phyloP scores from a whole-genome alignment of 352 stramenopile genomes.

The Phytopythium ostracodes region DNA sequence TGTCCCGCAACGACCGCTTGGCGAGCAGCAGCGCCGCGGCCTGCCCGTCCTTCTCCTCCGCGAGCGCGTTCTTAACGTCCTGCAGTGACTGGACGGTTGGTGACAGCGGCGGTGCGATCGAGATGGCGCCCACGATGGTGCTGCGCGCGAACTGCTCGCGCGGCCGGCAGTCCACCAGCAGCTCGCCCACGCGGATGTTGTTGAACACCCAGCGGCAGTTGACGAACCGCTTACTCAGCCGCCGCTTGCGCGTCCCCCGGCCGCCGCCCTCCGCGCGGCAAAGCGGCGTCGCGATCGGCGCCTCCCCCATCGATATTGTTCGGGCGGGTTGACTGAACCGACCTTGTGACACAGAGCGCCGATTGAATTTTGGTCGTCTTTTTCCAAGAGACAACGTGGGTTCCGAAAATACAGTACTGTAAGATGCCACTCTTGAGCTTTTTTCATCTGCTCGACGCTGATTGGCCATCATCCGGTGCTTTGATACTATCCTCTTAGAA shows the following conservation, averaged over 20 bases:
- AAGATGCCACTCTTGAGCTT: neutral
- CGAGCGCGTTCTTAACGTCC: constrained; percentile 14
- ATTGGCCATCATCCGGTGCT: neutral
- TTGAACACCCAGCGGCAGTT: constrained; percentile 72
- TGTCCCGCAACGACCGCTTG: constrained; percentile 42
- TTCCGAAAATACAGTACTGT: too few species aligned
- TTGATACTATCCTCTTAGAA: neutral
- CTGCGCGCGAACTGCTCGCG: constrained; percentile 23
- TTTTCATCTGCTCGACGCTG: neutral
- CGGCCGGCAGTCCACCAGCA: constrained; percentile 55
- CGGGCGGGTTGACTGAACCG: too few species aligned
- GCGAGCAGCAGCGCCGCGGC: constrained; percentile 17
- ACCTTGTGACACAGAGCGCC: neutral
- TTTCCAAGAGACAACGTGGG: neutral
- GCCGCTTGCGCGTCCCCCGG: constrained; percentile 10
- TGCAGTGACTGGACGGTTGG: constrained; percentile 10
- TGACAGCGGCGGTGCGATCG: constrained; percentile 34
- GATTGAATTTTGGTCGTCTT: constrained; percentile 1
- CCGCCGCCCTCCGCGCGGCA: neutral
- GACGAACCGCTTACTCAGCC: constrained; percentile 23
- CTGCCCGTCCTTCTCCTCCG: constrained; percentile 16
- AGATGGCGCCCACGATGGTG: constrained; percentile 48
- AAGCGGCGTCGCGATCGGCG: neutral
- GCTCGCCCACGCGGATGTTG: constrained; percentile 56
- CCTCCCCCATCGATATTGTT: constrained; percentile 11